phyloP scores from a whole-genome alignment of 148 eudicot species.

The Chenopodium album region DNA sequence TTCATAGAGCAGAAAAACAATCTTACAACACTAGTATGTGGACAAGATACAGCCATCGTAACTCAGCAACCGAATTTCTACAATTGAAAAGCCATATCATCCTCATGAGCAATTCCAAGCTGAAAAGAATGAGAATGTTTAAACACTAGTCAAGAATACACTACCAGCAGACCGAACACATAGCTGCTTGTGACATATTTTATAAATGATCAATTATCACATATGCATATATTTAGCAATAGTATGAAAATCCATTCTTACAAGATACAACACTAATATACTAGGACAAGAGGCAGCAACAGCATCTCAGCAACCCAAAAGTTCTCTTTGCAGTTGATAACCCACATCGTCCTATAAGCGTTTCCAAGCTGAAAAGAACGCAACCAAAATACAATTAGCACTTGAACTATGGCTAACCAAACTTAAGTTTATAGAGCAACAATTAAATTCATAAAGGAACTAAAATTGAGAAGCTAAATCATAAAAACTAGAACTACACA shows the following conservation, averaged over 20 bases:
- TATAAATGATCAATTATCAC: background rate
- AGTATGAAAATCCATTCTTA: slow-evolving; percentile 16
- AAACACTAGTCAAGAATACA: background rate
- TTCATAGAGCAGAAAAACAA: background rate
- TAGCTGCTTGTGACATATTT: background rate
- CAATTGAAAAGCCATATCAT: slow-evolving; percentile 1
- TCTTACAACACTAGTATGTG: slow-evolving; percentile 15
- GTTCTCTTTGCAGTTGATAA: background rate
- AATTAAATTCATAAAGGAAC: background rate
- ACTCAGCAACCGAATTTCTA: slow-evolving; percentile 5
- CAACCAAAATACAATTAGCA: background rate
- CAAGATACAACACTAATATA: slow-evolving; percentile 17
- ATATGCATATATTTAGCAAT: background rate
- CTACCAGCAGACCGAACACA: background rate
- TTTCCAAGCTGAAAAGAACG: slow-evolving; percentile 24
- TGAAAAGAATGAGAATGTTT: background rate
- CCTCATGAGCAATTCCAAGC: slow-evolving; percentile 4
- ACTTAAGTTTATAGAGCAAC: background rate
- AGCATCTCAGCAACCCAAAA: background rate
- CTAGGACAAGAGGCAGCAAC: slow-evolving; percentile 4
- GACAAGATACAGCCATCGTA: slow-evolving; percentile 2
- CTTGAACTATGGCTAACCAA: background rate
- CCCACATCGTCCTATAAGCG: slow-evolving; percentile 3
- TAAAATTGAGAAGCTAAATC: background rate
- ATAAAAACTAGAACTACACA: too few relatives aligned